Conservation (phyloP, 176 grass and related monocot genomes). For the Tillandsia leiboldiana region DNA sequence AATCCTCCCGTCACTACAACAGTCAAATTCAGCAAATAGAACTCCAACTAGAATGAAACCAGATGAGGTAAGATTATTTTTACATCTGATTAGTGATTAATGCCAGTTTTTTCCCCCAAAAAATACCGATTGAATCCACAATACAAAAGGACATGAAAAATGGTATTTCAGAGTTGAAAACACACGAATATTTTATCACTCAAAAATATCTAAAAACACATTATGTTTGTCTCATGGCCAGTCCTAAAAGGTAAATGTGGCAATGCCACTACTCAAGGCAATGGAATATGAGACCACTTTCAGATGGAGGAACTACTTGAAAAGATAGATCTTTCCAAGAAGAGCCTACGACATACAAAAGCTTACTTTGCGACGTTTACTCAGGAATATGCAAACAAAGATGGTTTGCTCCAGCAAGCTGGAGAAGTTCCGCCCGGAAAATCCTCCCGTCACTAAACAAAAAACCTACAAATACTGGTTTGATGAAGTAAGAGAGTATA, state of each 20-base stretch:
- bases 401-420: conserved; percentile 11
- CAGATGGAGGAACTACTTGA: not conserved
- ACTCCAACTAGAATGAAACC: too few species aligned
- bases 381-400: conserved; percentile 6
- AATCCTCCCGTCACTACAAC: conserved; percentile 17
- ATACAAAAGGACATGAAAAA: too few species aligned
- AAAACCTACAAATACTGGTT: not conserved
- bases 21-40: not conserved
- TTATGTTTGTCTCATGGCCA: conserved; percentile 10
- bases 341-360: conserved; percentile 7
- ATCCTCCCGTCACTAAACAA: not conserved
- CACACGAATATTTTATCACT: not conserved
- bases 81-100: too few species aligned
- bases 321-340: not conserved
- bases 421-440: conserved; percentile 13
- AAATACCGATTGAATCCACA: too few species aligned
- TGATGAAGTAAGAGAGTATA: too few species aligned
- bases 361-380: conserved; percentile 4
- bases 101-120: too few species aligned
- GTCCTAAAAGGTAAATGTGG: conserved; percentile 2
- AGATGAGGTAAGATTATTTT: too few species aligned
- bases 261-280: conserved; percentile 1
- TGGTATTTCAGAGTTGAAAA: not conserved
- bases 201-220: too few species aligned
- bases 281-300: conserved; percentile 4